phyloP scores from a whole-genome alignment of 805 yeast genomes.

The Wickerhamomyces tratensis region DNA sequence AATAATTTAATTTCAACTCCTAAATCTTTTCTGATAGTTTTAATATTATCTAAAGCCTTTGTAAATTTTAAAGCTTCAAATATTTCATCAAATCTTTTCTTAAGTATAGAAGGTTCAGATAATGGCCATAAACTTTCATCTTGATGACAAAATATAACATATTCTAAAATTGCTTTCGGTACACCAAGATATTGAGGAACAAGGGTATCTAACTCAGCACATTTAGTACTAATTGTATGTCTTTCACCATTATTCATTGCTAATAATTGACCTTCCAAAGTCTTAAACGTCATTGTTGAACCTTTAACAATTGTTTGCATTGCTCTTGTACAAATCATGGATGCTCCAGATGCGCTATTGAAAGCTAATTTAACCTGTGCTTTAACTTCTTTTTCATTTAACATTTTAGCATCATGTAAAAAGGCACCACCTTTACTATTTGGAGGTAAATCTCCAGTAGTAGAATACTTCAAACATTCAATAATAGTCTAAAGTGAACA shows the following conservation, averaged over 20 bases:
- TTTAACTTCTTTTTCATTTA: conserved; percentile 64
- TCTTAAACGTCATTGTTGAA: conserved; percentile 67
- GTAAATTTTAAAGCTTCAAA: conserved; percentile 93
- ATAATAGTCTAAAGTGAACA: conserved; percentile 50
- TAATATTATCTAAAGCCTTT: conserved; percentile 76
- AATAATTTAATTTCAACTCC: conserved; percentile 63
- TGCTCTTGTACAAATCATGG: conserved; percentile 81
- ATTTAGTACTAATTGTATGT: conserved; percentile 67
- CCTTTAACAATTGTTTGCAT: conserved; percentile 64
- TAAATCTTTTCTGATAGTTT: conserved; percentile 68
- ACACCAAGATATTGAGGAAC: conserved; percentile 84
- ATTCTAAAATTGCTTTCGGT: conserved; percentile 76
- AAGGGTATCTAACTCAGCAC: conserved; percentile 73
- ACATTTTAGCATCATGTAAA: conserved; percentile 81
- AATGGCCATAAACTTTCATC: conserved; percentile 97
- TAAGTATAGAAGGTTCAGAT: conserved; percentile 79
- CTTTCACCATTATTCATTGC: conserved; percentile 59
- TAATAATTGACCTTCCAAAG: conserved; percentile 81
- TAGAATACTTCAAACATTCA: conserved; percentile 87
- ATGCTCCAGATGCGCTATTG: conserved; percentile 56
- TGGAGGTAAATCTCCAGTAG: conserved; percentile 95
- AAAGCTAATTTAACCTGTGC: conserved; percentile 91
- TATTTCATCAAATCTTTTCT: conserved; percentile 91
- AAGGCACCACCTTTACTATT: conserved; percentile 95
- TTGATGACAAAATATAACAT: conserved; percentile 94